Conservation (phyloP, 225 moss, liverwort and hornwort species). For the Bryum argenteum region DNA sequence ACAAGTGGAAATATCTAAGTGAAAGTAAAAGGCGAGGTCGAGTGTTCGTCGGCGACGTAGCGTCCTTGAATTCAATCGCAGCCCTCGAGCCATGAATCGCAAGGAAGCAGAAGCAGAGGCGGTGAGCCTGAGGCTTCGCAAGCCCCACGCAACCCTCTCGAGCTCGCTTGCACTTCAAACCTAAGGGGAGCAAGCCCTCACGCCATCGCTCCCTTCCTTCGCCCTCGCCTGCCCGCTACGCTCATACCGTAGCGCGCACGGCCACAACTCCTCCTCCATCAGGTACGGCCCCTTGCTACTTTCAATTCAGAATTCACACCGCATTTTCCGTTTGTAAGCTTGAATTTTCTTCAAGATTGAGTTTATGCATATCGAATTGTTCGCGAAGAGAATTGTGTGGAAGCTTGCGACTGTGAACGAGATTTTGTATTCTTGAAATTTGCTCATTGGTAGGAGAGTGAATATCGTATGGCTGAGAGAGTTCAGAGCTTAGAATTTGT, state of each 20-base stretch:
- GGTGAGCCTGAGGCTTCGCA: constrained; percentile 21
- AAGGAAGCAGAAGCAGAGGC: neutral
- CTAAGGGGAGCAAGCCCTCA: constrained; percentile 7
- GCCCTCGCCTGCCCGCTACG: neutral
- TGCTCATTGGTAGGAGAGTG: neutral
- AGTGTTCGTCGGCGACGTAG: neutral
- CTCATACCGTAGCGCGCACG: constrained; percentile 15
- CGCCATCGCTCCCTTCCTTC: neutral
- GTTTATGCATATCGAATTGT: too few species aligned
- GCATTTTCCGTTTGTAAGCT: too few species aligned
- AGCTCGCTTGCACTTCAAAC: neutral
- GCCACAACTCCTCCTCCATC: neutral
- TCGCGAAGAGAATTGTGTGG: too few species aligned
- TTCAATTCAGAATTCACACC: too few species aligned
- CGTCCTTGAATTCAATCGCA: constrained; percentile 19
- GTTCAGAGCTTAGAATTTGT: neutral
- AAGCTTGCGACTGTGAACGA: neutral
- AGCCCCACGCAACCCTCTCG: constrained; percentile 22
- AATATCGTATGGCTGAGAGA: neutral
- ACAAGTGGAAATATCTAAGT: too few species aligned
- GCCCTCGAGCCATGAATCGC: constrained; percentile 13
- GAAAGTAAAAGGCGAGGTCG: too few species aligned
- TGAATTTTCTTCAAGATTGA: too few species aligned
- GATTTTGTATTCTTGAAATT: neutral
- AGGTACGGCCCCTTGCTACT: neutral